Evolutionary conservation across 2,329 filamentous ascomycete species (phyloP).

Genomic region (Fusarium albidum): DNA sequence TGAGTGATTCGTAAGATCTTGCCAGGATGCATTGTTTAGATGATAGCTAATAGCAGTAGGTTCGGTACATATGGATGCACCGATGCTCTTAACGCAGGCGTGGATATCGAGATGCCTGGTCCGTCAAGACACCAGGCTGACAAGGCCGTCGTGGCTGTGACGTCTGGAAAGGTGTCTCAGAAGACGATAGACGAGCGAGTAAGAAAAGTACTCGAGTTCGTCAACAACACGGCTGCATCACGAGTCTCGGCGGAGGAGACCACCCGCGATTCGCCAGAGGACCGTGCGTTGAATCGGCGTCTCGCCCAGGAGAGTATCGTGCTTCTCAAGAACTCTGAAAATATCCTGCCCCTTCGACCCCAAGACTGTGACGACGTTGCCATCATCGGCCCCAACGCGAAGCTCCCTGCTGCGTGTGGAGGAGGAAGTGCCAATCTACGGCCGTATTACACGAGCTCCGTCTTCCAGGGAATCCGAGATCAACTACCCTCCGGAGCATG

Average conservation of each 20-base stretch:
- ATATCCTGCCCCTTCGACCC: conserved; percentile 58
- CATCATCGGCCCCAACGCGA: conserved; percentile 63
- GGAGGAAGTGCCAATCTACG: conserved; percentile 45
- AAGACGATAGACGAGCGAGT: conserved; percentile 12
- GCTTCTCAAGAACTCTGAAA: conserved; percentile 69
- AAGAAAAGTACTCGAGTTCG: conserved; percentile 10
- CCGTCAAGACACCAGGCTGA: conserved; percentile 13
- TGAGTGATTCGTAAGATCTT: conserved; percentile 30
- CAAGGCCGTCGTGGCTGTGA: conserved; percentile 11
- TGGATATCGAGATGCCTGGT: conserved; percentile 26
- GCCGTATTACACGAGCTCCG: conserved; percentile 43
- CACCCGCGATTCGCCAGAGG: conserved; percentile 17
- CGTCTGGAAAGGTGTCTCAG: conserved; percentile 1
- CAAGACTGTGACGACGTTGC: conserved; percentile 50
- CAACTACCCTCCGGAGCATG: neutral
- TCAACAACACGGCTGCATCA: conserved; percentile 1
- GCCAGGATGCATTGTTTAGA: too few species aligned
- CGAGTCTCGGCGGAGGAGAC: conserved; percentile 16
- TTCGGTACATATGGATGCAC: conserved; percentile 23
- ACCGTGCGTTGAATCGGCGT: conserved; percentile 7
- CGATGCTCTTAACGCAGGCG: conserved; percentile 13
- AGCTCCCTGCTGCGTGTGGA: conserved; percentile 44
- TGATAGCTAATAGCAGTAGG: conserved; percentile 1
- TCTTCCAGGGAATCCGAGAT: conserved; percentile 42
- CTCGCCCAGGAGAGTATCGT: conserved; percentile 57